Base-by-base conservation (phyloP, 176 grass and related monocot genomes). In the Olyra latifolia region DNA sequence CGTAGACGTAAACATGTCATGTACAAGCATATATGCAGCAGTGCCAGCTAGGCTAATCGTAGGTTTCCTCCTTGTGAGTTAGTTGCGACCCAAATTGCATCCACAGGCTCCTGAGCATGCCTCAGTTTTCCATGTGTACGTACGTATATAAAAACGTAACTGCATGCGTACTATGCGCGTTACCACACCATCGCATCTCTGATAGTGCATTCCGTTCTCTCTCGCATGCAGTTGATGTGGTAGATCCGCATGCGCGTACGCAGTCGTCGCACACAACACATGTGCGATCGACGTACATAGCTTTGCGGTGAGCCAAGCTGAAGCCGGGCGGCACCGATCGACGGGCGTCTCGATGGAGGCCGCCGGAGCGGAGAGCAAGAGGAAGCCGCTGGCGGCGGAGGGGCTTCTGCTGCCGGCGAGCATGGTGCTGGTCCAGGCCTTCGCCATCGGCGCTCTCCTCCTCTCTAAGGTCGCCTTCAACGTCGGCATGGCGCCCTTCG, bases 401-500 rank as follows among this genome's bases (percentile, higher is more conserved):
- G 27, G 43, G 53, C 13, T 80, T 69, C 17, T 76, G 43, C 75
- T 91, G 20, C 84, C 89, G 27, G 16, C 27, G 47, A 87, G 84
- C 84, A 91, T 91, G 84, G 69, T 84, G 12, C n/a, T 87, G 46
- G 76, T 81, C 15, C 84, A 91, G 59, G 8, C 9, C 46, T 84
- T 91, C 47, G 72, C 81, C 45, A 81, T 76, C 12, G 89, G 71
- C 2, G 81, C 82, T 13, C 83, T 92, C 2, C 24, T 92, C 11
- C 60, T 92, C 1, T 66, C 86, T 0, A 88, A 88, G 83, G 7
- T 92, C 1, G 87, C 70, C 13, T 42, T 92, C 3, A 81, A 75
- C 38, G n/a, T 73, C 17, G 87, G 90, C 5, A 92, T 89, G 87
- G 56, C 45, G 23, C 80, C 84, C 45, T 92, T 83, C 64, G 79